A percentile compares a stretch with the other conserved stretches of the same genome.
phyloP scores from a whole-genome alignment of 2,329 filamentous ascomycete genomes.

The Coniochaeta ligniaria region DNA sequence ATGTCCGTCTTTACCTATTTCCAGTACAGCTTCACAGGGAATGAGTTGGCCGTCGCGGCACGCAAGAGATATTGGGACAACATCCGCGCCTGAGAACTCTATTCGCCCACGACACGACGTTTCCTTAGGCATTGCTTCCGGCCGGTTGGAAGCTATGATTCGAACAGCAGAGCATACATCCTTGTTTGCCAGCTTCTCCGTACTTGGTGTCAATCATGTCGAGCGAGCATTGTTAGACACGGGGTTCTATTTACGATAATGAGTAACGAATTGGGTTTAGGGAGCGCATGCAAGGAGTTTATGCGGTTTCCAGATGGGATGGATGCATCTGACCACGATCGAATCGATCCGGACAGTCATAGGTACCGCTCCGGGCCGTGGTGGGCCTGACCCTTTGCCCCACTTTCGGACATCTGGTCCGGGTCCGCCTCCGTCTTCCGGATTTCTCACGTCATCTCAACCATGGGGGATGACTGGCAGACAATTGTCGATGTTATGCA shows the following conservation, averaged over 20 bases:
- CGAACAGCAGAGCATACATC: background rate
- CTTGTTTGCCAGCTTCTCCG: background rate
- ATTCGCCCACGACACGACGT: background rate
- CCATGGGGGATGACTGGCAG: background rate
- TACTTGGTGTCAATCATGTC: background rate
- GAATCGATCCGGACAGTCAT: background rate
- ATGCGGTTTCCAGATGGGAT: background rate
- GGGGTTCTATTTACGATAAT: background rate
- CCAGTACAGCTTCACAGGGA: conserved; percentile 55
- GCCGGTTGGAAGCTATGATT: background rate
- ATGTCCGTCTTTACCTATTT: conserved; percentile 86
- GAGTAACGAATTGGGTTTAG: background rate
- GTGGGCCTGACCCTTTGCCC: background rate
- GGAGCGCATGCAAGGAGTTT: background rate
- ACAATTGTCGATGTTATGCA: background rate
- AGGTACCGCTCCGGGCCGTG: background rate
- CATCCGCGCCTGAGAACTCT: conserved; percentile 6
- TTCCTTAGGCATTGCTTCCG: background rate
- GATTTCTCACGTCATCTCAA: background rate
- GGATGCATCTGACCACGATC: background rate
- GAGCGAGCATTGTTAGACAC: background rate
- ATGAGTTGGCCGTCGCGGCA: conserved; percentile 38
- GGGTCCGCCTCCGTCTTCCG: background rate
- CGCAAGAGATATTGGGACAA: conserved; percentile 48
- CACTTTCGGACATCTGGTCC: background rate